Percentiles rank a stretch among this genome's conserved stretches.
Evolutionary conservation across 78 protist species (phyloP).

Genomic region (Anaeramoeba flamelloides): DNA sequence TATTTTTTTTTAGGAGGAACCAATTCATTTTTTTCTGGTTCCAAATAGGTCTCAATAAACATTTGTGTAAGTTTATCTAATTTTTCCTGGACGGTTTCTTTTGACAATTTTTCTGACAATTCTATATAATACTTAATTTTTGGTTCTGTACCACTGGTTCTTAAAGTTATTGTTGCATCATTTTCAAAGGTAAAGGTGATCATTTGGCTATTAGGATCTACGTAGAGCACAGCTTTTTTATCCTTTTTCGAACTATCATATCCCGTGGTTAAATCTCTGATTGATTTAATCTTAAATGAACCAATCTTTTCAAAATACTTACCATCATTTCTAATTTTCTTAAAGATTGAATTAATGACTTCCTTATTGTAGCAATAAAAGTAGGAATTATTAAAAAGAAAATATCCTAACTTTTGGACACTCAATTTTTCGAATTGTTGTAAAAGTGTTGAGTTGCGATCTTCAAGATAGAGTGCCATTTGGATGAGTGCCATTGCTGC

Average conservation of each 20-base stretch:
- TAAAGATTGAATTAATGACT: not conserved
- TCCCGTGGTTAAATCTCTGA: not conserved
- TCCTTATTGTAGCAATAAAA: not conserved
- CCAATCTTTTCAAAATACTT: not conserved
- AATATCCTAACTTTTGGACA: conserved; percentile 23
- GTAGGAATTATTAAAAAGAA: not conserved
- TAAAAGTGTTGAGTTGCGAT: not conserved
- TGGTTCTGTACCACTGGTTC: conserved; percentile 96
- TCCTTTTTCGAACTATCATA: not conserved
- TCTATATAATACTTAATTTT: conserved; percentile 81
- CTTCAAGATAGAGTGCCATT: not conserved
- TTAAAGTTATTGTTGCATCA: conserved; percentile 67
- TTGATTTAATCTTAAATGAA: not conserved
- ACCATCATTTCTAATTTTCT: not conserved
- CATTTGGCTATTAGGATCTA: conserved; percentile 46
- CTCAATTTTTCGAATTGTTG: not conserved
- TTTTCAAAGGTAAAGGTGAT: conserved; percentile 75
- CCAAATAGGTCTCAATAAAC: too few relatives aligned
- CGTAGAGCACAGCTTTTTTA: conserved; percentile 7
- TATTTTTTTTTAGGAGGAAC: too few relatives aligned
- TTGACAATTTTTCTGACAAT: not conserved
- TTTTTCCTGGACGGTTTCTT: not conserved
- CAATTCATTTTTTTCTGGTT: too few relatives aligned
- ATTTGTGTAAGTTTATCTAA: too few relatives aligned
- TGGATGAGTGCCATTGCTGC: not conserved